Percentiles rank a stretch among this genome's conserved stretches.
These are phyloP conservation scores for Metrosideros polymorpha DNA, from an alignment of 441 rosid species.

Conservation along the genomic window DNA sequence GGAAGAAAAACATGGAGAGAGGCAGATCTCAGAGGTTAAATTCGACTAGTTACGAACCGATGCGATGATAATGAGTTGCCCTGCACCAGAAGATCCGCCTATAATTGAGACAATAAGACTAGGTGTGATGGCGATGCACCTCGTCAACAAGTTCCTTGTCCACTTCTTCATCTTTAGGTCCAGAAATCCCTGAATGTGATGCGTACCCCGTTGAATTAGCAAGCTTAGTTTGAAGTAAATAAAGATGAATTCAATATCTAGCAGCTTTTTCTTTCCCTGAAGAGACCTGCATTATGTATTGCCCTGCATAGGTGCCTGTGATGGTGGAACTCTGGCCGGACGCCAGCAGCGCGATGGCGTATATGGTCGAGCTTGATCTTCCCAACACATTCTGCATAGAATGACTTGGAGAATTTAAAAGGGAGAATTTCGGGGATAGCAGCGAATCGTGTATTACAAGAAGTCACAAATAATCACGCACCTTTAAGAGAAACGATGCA, in stretches of 20 bases:
- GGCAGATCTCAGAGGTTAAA: not conserved
- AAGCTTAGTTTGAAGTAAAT: not conserved
- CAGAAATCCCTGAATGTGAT: conserved; percentile 42
- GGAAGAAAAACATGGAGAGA: not conserved
- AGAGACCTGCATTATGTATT: conserved; percentile 92
- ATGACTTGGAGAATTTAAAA: not conserved
- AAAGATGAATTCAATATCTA: not conserved
- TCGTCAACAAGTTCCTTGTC: conserved; percentile 51
- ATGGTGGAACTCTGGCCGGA: conserved; percentile 98
- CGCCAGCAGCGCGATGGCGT: conserved; percentile 79
- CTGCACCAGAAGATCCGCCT: conserved; percentile 48
- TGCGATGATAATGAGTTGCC: conserved; percentile 50
- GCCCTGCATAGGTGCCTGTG: conserved; percentile 97
- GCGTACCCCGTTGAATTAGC: not conserved
- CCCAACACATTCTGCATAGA: conserved; percentile 77
- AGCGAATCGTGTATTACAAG: not conserved
- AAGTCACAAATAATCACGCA: not conserved
- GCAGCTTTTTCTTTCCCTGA: too few species aligned
- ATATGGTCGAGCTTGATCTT: conserved; percentile 77
- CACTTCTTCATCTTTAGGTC: conserved; percentile 54
- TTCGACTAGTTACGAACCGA: conserved; percentile 20
- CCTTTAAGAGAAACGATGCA: conserved; percentile 67
- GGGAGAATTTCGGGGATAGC: not conserved
- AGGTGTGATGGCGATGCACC: conserved; percentile 52
- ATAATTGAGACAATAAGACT: conserved; percentile 52